Base-by-base conservation (phyloP, 192 early-diverging fungal species). In the Podila epicladia region DNA sequence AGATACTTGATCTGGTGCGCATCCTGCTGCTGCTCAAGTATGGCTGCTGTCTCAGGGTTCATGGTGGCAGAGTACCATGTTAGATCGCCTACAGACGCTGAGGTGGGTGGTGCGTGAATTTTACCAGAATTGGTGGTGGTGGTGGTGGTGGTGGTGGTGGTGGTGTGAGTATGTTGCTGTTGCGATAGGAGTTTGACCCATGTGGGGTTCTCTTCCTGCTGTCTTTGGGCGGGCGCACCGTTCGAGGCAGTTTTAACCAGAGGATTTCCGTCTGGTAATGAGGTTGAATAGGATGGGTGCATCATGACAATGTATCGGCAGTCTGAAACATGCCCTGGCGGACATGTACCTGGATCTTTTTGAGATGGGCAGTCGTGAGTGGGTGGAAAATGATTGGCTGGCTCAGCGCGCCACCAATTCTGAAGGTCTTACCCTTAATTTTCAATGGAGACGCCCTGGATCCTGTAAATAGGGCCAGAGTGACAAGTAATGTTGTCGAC, bases 301-400 rank as follows among this genome's bases (percentile, higher is more conserved):
- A 80, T 73, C 77, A 80, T 80, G 32, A 80, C 61, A 9, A 80
- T 72, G 48, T 80, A 80, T 32, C 70, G 65, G 17, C 77, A 80
- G 24, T 28, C 57, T 11, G 77, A 61, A 3, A 61, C 12, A 26
- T 61, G 59, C 8, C 31, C 59, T 15, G 59, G 22, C 9, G 59
- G 59, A 33, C 59, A 61, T 19, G 26, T 17, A 12, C 26, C 59
- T 31, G 26, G 11, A 20, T 61, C 59, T 32, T 24, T 60, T 9
- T 41, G 12, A 45, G 41, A 37, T 8, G 7, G 41, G 41, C 15
- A 15, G 41, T 17, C 13, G 41, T 45, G 41, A 45, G 41, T 17
- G 13, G 13, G 12, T 17, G 41, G 15, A 4, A 15, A 17, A 15
- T 17, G 41, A 9, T 15, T 45, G 15, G 41, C 12, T 45, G 15